Percentiles rank a stretch among this genome's conserved stretches.
These are phyloP conservation scores for Leccinum ochraceum DNA, from an alignment of 768 basidiomycete species.

Conservation along the genomic window DNA sequence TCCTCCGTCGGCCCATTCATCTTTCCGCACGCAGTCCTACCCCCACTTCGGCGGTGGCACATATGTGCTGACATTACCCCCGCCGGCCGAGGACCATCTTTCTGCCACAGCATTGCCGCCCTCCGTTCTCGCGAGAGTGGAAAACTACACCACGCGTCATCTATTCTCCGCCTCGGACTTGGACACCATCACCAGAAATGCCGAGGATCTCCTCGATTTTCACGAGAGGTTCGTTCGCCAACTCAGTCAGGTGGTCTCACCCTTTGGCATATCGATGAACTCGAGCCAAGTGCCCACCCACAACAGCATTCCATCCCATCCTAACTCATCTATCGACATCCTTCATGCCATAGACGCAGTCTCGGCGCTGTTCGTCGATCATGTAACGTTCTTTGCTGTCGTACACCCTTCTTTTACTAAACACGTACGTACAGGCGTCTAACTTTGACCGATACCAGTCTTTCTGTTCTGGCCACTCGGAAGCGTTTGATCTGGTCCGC, in stretches of 20 bases:
- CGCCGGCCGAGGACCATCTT: slow-evolving; percentile 13
- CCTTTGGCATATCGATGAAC: slow-evolving; percentile 50
- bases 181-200: slow-evolving; percentile 63
- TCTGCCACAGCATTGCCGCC: slow-evolving; percentile 8
- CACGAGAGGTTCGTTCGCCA: slow-evolving; percentile 68
- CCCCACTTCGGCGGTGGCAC: slow-evolving; percentile 33
- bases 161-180: slow-evolving; percentile 62
- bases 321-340: slow-evolving; percentile 40
- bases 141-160: slow-evolving; percentile 42
- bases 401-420: slow-evolving; percentile 4
- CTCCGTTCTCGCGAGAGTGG: slow-evolving; percentile 23
- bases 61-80: slow-evolving; percentile 17
- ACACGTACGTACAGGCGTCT: slow-evolving; percentile 51
- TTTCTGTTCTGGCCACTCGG: slow-evolving; percentile 86
- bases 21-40: slow-evolving; percentile 46
- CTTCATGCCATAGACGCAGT: slow-evolving; percentile 35
- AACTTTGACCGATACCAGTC: slow-evolving; percentile 77
- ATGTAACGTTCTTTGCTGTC: slow-evolving; percentile 39
- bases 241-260: slow-evolving; percentile 49
- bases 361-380: slow-evolving; percentile 56
- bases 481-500: slow-evolving; percentile 75
- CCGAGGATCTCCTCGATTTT: slow-evolving; percentile 61
- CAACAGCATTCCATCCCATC: slow-evolving; percentile 1
- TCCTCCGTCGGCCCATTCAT: slow-evolving; percentile 42
- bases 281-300: slow-evolving; percentile 21